Conservation (phyloP, 2,329 filamentous ascomycete species). For the Cordyceps militaris region DNA sequence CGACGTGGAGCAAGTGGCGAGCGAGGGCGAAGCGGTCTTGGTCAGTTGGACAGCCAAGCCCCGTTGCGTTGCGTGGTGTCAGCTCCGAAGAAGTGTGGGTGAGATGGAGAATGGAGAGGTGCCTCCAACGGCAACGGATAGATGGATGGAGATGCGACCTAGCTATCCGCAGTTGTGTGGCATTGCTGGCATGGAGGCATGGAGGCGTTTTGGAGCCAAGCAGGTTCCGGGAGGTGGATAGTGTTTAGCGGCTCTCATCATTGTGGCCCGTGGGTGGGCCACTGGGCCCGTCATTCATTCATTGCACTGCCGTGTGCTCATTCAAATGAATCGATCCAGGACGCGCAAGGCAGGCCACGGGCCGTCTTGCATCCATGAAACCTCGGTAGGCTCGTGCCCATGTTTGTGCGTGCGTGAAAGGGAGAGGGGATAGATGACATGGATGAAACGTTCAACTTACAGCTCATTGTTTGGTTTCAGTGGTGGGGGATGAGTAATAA, state of each 20-base stretch:
- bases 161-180: neutral
- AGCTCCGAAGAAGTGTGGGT: neutral
- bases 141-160: neutral
- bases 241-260: neutral
- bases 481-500: neutral
- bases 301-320: too few relatives aligned
- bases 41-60: neutral
- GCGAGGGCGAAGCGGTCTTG: neutral
- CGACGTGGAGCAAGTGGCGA: neutral
- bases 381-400: neutral
- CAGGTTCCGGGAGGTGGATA: conserved; percentile 1
- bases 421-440: neutral
- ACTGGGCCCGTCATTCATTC: too few relatives aligned
- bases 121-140: too few relatives aligned
- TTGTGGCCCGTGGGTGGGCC: neutral
- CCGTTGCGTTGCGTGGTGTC: neutral
- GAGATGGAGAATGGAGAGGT: neutral
- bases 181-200: neutral
- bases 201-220: neutral
- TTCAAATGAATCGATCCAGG: too few relatives aligned
- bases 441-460: conserved; percentile 3
- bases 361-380: neutral
- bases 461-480: conserved; percentile 9
- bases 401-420: neutral
- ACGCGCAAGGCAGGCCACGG: neutral